phyloP scores from a whole-genome alignment of 2,329 filamentous ascomycete genomes.

The Pseudocercospora eumusae region DNA sequence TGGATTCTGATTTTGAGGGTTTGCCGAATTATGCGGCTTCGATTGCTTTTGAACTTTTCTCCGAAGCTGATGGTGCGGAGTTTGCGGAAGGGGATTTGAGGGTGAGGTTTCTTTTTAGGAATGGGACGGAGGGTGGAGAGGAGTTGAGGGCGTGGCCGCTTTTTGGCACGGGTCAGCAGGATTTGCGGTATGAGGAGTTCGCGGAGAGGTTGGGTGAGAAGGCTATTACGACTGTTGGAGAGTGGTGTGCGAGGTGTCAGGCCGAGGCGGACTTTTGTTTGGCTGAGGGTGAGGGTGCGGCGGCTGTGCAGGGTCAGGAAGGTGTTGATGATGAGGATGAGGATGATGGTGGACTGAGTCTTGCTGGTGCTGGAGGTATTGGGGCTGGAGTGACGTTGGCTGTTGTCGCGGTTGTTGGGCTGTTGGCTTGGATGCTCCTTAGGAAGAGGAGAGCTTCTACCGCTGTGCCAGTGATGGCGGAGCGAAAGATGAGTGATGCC shows the following conservation, averaged over 20 bases:
- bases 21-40: slow-evolving; percentile 12
- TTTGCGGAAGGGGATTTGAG: slow-evolving; percentile 47
- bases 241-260: slow-evolving; percentile 15
- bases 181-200: slow-evolving; percentile 32
- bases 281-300: slow-evolving; percentile 3
- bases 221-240: slow-evolving; percentile 11
- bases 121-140: slow-evolving; percentile 48
- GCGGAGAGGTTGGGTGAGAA: not conserved
- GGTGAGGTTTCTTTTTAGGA: slow-evolving; percentile 59
- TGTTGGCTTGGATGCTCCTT: slow-evolving; percentile 8
- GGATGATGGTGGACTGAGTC: not conserved
- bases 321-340: not conserved
- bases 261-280: slow-evolving; percentile 17
- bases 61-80: slow-evolving; percentile 5
- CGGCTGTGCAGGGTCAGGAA: not conserved
- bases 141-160: slow-evolving; percentile 50
- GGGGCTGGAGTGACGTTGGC: slow-evolving; percentile 16
- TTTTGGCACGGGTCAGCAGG: slow-evolving; percentile 51
- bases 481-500: not conserved
- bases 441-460: not conserved
- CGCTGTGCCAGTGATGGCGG: not conserved
- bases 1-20: not conserved
- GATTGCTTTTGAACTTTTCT: slow-evolving; percentile 14
- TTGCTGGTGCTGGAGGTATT: slow-evolving; percentile 18
- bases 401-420: slow-evolving; percentile 11